Conservation (phyloP, 257 asterid genomes). For the Craterostigma plantagineum region DNA sequence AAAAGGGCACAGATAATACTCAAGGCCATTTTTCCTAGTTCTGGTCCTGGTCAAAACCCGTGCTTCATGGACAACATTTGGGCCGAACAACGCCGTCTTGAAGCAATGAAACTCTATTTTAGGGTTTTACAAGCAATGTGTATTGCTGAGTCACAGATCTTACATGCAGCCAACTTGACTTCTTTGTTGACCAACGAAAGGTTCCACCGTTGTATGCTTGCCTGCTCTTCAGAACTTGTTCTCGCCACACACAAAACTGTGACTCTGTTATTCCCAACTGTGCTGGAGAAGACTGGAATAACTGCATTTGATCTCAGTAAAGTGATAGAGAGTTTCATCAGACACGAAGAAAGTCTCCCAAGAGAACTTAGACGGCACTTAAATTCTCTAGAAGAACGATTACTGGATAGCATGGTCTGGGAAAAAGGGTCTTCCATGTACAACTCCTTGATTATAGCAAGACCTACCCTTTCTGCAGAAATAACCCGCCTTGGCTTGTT, state of each 20-base stretch:
- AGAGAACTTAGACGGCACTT: constrained; percentile 91
- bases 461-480: constrained; percentile 70
- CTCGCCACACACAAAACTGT: constrained; percentile 98
- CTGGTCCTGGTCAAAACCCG: constrained; percentile 69
- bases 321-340: constrained; percentile 92
- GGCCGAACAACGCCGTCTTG: constrained; percentile 93
- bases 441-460: constrained; percentile 80
- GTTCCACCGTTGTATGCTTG: constrained; percentile 98
- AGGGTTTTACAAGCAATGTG: constrained; percentile 92
- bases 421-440: constrained; percentile 98
- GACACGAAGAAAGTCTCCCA: constrained; percentile 95
- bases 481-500: constrained; percentile 70
- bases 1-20: constrained; percentile 84
- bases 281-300: constrained; percentile 90
- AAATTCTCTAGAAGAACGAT: constrained; percentile 89
- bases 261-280: constrained; percentile 92
- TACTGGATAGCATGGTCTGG: constrained; percentile 97
- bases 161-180: constrained; percentile 63
- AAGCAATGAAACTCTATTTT: constrained; percentile 78
- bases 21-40: constrained; percentile 84
- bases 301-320: constrained; percentile 95
- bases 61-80: constrained; percentile 82
- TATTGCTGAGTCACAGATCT: constrained; percentile 68
- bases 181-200: constrained; percentile 82
- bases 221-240: constrained; percentile 96